Evolutionary conservation across 768 basidiomycete genomes (phyloP).

Genomic region (Suillus paluster): DNA sequence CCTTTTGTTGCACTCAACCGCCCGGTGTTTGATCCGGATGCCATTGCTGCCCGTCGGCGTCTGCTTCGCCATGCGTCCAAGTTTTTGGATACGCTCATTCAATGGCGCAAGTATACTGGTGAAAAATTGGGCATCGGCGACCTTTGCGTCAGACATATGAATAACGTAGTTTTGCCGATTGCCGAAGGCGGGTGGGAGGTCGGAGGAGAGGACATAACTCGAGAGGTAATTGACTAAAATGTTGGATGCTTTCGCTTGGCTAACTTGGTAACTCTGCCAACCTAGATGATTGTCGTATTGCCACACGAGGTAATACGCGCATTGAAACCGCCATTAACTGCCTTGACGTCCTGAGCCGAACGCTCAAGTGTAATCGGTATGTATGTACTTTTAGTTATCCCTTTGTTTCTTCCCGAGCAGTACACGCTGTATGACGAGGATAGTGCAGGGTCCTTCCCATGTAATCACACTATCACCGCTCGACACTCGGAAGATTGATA

Average conservation of each 20-base stretch:
- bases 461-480: constrained; percentile 44
- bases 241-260: background rate
- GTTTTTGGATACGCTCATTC: constrained; percentile 70
- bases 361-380: constrained; percentile 1
- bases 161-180: constrained; percentile 62
- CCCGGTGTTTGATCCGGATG: constrained; percentile 74
- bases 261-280: background rate
- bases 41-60: constrained; percentile 71
- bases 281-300: constrained; percentile 27
- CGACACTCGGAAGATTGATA: constrained; percentile 45
- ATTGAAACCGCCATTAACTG: constrained; percentile 18
- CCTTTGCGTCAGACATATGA: constrained; percentile 60
- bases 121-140: constrained; percentile 60
- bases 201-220: constrained; percentile 70
- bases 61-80: constrained; percentile 72
- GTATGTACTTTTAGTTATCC: constrained; percentile 7
- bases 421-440: constrained; percentile 32
- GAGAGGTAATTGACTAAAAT: constrained; percentile 50
- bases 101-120: constrained; percentile 76
- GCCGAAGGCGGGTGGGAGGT: constrained; percentile 86
- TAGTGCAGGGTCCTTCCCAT: constrained; percentile 38
- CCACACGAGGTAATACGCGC: constrained; percentile 31
- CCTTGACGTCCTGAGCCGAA: constrained; percentile 13
- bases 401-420: constrained; percentile 24
- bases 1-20: constrained; percentile 50